phyloP scores from a whole-genome alignment of 2,329 filamentous ascomycete species.

The Claviceps citrina region DNA sequence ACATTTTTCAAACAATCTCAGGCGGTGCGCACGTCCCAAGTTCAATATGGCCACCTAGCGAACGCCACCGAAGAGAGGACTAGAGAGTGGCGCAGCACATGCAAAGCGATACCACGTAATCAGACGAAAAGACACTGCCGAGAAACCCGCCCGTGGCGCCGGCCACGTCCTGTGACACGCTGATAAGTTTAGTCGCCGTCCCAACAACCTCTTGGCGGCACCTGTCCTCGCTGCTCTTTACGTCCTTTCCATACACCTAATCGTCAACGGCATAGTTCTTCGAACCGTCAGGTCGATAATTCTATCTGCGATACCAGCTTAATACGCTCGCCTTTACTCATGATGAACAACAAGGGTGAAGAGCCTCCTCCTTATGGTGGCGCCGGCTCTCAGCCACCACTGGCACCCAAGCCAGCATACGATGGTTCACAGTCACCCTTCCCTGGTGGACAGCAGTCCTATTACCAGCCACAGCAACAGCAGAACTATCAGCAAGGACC shows the following conservation, averaged over 20 bases:
- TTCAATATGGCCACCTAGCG: background rate
- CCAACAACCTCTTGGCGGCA: background rate
- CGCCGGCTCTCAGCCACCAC: slow-evolving; percentile 14
- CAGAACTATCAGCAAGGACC: slow-evolving; percentile 25
- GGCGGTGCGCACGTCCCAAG: background rate
- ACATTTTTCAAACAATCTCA: slow-evolving; percentile 1
- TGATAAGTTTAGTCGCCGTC: background rate
- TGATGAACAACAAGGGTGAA: slow-evolving; percentile 32
- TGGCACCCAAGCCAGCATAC: slow-evolving; percentile 28
- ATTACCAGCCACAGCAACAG: slow-evolving; percentile 15
- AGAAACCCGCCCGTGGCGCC: slow-evolving; percentile 1
- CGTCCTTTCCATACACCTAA: background rate
- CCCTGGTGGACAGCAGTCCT: slow-evolving; percentile 9
- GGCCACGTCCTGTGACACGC: slow-evolving; percentile 1
- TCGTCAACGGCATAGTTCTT: background rate
- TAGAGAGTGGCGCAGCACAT: slow-evolving; percentile 22
- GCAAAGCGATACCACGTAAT: background rate
- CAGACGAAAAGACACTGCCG: slow-evolving; percentile 3
- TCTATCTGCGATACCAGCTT: background rate
- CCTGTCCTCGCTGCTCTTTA: background rate
- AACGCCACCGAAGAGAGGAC: slow-evolving; percentile 1
- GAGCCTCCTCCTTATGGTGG: slow-evolving; percentile 33
- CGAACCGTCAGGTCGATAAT: background rate
- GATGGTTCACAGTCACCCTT: slow-evolving; percentile 14
- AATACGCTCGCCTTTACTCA: slow-evolving; percentile 2